These are phyloP conservation scores for Sporobolomyces roseus DNA, from an alignment of 768 basidiomycete species.

Conservation along the genomic window DNA sequence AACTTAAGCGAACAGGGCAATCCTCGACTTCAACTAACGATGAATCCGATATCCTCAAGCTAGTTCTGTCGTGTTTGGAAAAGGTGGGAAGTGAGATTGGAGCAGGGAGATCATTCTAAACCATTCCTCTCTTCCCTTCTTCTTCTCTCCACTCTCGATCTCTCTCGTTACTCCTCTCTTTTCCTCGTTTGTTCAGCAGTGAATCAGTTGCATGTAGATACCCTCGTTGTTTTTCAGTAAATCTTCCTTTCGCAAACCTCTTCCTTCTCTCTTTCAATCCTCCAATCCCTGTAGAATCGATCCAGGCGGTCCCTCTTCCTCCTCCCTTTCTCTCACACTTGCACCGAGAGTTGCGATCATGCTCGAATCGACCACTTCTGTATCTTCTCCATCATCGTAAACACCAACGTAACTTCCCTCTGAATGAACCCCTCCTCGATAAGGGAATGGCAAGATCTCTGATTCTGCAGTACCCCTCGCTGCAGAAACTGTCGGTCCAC, in stretches of 20 bases:
- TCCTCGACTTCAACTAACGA: neutral
- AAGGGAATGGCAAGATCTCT: too few species aligned
- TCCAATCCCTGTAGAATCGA: neutral
- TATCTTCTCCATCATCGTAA: neutral
- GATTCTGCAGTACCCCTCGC: too few species aligned
- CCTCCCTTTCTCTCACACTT: neutral
- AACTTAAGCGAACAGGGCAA: constrained; percentile 3
- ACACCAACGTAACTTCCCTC: too few species aligned
- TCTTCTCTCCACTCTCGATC: neutral
- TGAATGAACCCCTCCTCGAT: too few species aligned
- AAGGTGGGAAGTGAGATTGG: constrained; percentile 22
- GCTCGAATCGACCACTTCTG: neutral
- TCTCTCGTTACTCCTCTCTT: neutral
- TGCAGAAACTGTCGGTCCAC: neutral
- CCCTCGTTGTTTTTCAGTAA: neutral
- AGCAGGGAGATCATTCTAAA: neutral
- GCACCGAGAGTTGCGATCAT: neutral
- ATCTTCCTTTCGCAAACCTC: neutral
- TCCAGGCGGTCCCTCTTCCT: neutral
- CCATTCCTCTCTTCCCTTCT: neutral
- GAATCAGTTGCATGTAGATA: too few species aligned
- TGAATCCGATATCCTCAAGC: constrained; percentile 9
- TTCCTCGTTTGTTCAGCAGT: neutral
- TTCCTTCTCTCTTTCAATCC: neutral
- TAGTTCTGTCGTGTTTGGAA: constrained; percentile 3